Evolutionary conservation across 768 basidiomycete species (phyloP), one percentile per base, ranked within the genome.

Genomic region (Fomitopsis serialis): DNA sequence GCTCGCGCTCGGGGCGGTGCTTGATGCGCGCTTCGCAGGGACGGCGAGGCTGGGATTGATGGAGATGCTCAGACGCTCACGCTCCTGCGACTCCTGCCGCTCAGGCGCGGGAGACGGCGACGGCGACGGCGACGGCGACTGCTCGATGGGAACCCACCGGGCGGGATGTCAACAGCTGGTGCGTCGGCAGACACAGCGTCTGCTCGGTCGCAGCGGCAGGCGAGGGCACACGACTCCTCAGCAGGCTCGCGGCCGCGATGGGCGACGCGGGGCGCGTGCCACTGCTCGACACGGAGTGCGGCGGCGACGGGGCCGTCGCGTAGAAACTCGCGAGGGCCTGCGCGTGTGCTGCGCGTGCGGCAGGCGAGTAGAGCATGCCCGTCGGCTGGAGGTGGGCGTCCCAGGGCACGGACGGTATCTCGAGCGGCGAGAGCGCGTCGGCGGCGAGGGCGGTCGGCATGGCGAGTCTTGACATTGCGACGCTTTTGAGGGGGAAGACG

Each of bases 91-190:
- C 43, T 70, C 66, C 42, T 63, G 58, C 25, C 69, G 66, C 21
- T 71, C 63, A 37, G 72, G 64, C 27, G 71, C 63, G 46, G 61
- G 58, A 45, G 56, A 52, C 47, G 56, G 54, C 48, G 58, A 58
- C 40, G 64, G 63, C 54, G 61, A 61, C 24, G 73, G 72, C 32
- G 70, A 66, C 24, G 63, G 64, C 1, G 57, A 54, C 5, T 72
- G 68, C 25, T 32, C 29, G 29, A 63, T 59, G 29, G 63, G 29
- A 66, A 58, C 13, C 63, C 50, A 24, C 73, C 68, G 3, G 75
- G 67, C 49, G 75, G 69, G 56, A 84, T 75, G 67, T 87, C 85
- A 89, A 89, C 61, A 89, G 74, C 70, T 89, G 82, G 66, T 81
- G 79, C 15, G 87, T 89, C 32, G 87, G 78, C 13, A 89, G 66